Conservation (phyloP, 768 basidiomycete species). For the button mushroom (Agaricus bisporus) region DNA sequence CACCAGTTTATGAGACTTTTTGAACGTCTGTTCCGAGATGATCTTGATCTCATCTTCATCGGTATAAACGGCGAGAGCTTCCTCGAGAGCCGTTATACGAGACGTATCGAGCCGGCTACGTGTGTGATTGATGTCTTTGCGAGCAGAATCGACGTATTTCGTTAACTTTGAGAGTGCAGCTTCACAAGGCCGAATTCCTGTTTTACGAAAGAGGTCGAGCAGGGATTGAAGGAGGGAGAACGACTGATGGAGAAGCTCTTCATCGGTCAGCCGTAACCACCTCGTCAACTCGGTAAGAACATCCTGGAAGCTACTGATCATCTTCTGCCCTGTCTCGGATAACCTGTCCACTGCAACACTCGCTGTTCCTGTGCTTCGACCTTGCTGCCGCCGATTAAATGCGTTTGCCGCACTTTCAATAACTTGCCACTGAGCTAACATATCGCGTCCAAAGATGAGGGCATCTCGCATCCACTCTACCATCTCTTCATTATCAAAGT, state of each 20-base stretch:
- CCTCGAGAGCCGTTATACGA: slow-evolving; percentile 61
- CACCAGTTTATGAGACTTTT: background rate
- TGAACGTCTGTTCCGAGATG: slow-evolving; percentile 22
- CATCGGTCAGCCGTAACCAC: slow-evolving; percentile 92
- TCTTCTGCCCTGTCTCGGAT: slow-evolving; percentile 58
- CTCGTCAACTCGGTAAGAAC: slow-evolving; percentile 74
- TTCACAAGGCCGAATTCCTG: slow-evolving; percentile 47
- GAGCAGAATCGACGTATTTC: slow-evolving; percentile 56
- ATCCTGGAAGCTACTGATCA: slow-evolving; percentile 72
- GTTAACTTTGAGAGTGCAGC: slow-evolving; percentile 60
- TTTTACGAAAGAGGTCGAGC: slow-evolving; percentile 68
- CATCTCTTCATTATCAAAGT: slow-evolving; percentile 81
- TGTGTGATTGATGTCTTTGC: slow-evolving; percentile 37
- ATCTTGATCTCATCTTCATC: slow-evolving; percentile 60
- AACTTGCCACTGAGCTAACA: slow-evolving; percentile 73
- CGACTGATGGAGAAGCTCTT: slow-evolving; percentile 86
- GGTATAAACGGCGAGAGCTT: slow-evolving; percentile 57
- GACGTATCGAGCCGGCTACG: slow-evolving; percentile 52
- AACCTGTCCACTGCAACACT: slow-evolving; percentile 31
- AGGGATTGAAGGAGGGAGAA: slow-evolving; percentile 78
- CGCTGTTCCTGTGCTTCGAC: slow-evolving; percentile 17
- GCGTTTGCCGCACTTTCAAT: slow-evolving; percentile 65
- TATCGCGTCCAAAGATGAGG: slow-evolving; percentile 84
- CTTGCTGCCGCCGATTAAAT: slow-evolving; percentile 5
- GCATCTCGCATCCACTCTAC: slow-evolving; percentile 98